These are phyloP conservation scores for Starmerella floricola DNA, from an alignment of 805 yeast species.

Conservation along the genomic window DNA sequence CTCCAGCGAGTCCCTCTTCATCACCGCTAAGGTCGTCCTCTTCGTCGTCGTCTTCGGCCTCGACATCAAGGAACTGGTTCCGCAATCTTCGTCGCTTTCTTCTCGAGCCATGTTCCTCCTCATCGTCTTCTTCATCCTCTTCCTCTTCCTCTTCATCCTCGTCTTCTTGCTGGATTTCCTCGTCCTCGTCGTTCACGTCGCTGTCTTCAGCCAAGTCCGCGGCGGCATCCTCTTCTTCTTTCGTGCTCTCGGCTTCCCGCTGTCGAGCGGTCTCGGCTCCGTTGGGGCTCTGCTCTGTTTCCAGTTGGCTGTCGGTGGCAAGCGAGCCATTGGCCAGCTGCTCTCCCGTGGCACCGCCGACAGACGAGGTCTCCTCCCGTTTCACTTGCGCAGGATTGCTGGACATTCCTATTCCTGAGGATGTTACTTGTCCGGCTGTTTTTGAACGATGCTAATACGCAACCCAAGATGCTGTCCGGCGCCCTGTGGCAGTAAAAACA, in stretches of 20 bases:
- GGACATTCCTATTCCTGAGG: too few species aligned
- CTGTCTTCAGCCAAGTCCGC: conserved; percentile 19
- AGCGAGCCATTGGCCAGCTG: too few species aligned
- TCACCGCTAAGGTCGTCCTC: conserved; percentile 91
- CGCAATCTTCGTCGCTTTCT: conserved; percentile 37
- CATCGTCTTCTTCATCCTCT: conserved; percentile 43
- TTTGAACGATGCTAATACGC: too few species aligned
- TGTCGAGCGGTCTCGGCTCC: not conserved
- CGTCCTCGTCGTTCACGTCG: conserved; percentile 24
- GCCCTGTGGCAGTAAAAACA: too few species aligned
- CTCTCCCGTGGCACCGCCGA: not conserved
- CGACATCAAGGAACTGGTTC: conserved; percentile 92
- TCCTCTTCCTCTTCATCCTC: conserved; percentile 25
- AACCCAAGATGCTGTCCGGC: too few species aligned
- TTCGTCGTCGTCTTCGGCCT: conserved; percentile 97
- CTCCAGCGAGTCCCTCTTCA: conserved; percentile 81
- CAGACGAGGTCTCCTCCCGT: too few species aligned
- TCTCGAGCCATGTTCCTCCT: conserved; percentile 34
- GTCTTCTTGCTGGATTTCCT: conserved; percentile 40
- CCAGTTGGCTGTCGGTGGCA: too few species aligned
- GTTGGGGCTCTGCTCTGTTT: too few species aligned
- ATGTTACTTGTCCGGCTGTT: too few species aligned
- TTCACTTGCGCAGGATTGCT: too few species aligned
- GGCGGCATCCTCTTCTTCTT: conserved; percentile 20
- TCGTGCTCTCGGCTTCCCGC: not conserved